These are phyloP conservation scores for Bothia castanella DNA, from an alignment of 1,284 basidiomycete genomes.

Conservation along the genomic window DNA sequence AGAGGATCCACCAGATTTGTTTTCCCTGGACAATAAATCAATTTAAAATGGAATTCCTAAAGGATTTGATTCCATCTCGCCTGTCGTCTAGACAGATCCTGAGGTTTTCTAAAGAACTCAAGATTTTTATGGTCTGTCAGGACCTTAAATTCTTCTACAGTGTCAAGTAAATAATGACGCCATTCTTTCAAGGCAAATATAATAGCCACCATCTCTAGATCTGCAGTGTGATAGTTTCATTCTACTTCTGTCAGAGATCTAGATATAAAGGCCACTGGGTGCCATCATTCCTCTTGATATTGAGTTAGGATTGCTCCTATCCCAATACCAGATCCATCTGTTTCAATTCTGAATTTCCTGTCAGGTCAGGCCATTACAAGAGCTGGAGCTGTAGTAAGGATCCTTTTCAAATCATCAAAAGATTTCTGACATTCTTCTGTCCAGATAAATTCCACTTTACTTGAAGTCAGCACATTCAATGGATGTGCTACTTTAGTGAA, in stretches of 20 bases:
- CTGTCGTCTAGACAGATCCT: not conserved
- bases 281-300: not conserved
- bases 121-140: not conserved
- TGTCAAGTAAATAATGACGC: not conserved
- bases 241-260: not conserved
- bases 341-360: not conserved
- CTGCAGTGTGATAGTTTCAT: not conserved
- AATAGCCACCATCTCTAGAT: not conserved
- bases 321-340: not conserved
- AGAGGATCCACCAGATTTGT: not conserved
- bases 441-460: not conserved
- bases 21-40: not conserved
- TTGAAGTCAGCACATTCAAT: conserved; percentile 14
- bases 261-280: not conserved
- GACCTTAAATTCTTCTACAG: not conserved
- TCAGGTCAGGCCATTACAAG: not conserved
- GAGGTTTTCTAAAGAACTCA: not conserved
- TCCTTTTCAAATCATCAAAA: not conserved
- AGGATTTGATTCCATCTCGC: not conserved
- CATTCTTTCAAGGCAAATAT: not conserved
- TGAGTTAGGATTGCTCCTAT: not conserved
- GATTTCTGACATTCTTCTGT: not conserved
- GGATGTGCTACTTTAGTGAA: conserved; percentile 36
- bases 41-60: not conserved
- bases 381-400: not conserved